Percentiles rank a stretch among this genome's conserved stretches.
Conservation (phyloP, 2,329 filamentous ascomycete genomes). For the Exophiala spinifera region DNA sequence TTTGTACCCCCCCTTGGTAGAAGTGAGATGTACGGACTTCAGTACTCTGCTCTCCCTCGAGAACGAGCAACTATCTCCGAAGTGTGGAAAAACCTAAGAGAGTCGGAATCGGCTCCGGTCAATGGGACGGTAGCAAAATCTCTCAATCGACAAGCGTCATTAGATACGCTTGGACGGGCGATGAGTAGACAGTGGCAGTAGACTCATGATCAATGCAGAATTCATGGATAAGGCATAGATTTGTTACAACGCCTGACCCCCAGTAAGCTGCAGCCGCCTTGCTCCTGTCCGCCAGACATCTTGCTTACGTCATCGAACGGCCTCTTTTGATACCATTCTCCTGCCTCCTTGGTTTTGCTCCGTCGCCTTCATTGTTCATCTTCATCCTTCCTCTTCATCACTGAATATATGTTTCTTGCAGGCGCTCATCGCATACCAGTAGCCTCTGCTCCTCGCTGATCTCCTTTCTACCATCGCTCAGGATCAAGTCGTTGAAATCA, state of each 20-base stretch:
- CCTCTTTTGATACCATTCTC: too few relatives aligned
- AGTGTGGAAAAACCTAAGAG: conserved; percentile 74
- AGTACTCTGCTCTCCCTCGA: conserved; percentile 96
- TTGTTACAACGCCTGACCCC: background rate
- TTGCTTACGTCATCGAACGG: too few relatives aligned
- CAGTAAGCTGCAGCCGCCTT: too few relatives aligned
- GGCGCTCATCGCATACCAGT: too few relatives aligned
- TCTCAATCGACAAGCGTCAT: conserved; percentile 88
- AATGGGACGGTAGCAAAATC: conserved; percentile 47
- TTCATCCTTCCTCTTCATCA: too few relatives aligned
- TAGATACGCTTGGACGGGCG: conserved; percentile 60
- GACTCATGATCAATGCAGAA: background rate
- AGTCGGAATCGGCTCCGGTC: conserved; percentile 27
- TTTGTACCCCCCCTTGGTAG: conserved; percentile 95
- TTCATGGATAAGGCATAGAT: background rate
- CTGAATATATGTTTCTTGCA: too few relatives aligned
- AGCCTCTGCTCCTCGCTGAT: background rate
- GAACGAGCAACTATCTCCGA: conserved; percentile 75
- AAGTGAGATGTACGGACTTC: conserved; percentile 89
- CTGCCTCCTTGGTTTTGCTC: too few relatives aligned
- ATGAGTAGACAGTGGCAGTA: conserved; percentile 22
- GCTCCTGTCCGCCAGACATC: too few relatives aligned
- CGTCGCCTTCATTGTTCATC: too few relatives aligned
- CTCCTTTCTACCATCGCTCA: background rate
- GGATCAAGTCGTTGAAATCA: background rate